Conservation (phyloP, 108 stramenopile species). For the Schizochytrium sp. region DNA sequence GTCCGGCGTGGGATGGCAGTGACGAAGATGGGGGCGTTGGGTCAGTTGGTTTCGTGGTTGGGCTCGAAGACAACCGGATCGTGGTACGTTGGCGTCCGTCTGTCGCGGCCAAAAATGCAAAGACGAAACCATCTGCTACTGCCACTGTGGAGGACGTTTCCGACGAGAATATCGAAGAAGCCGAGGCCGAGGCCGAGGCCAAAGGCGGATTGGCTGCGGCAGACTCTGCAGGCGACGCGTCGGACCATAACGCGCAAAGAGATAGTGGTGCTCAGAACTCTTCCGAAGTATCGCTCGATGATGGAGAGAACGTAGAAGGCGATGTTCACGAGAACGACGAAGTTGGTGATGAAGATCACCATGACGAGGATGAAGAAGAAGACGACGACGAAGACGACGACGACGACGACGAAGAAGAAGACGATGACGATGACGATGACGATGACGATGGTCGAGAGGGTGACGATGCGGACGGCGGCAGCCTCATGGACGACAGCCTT, state of each 20-base stretch:
- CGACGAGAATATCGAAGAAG: neutral
- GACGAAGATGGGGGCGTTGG: neutral
- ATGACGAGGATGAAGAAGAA: slow-evolving; percentile 32
- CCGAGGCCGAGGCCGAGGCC: too few relatives aligned
- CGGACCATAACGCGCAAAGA: too few relatives aligned
- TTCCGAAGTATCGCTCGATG: too few relatives aligned
- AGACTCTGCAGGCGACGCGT: too few relatives aligned
- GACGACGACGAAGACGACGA: slow-evolving; percentile 22
- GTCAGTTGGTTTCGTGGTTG: neutral
- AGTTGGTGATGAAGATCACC: slow-evolving; percentile 26
- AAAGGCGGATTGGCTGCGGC: too few relatives aligned
- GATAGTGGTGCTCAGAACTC: too few relatives aligned
- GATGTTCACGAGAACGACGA: slow-evolving; percentile 29
- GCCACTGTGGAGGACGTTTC: neutral
- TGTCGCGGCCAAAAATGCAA: neutral
- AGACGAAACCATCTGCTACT: neutral
- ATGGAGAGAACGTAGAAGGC: slow-evolving; percentile 17
- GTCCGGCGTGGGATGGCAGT: neutral
- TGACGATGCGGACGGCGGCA: neutral
- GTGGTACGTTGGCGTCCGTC: neutral
- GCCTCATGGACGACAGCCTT: neutral
- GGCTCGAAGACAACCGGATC: neutral
- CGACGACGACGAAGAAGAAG: neutral
- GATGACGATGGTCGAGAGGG: neutral
- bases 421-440: neutral